These are phyloP conservation scores for Chenopodium quinoa DNA, from an alignment of 148 eudicot species.

Conservation along the genomic window DNA sequence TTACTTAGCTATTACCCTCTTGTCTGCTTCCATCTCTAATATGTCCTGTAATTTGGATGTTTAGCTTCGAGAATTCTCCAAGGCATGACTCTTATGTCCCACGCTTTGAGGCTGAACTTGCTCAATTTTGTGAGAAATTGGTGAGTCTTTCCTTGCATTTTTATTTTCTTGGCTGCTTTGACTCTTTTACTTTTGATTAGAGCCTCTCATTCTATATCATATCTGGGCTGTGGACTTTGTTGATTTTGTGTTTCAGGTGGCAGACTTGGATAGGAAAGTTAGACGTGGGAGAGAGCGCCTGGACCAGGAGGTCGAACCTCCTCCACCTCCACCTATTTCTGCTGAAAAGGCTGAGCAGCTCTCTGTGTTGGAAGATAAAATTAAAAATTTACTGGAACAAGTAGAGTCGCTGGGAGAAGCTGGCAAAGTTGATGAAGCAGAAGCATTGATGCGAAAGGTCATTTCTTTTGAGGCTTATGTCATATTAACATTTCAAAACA, in stretches of 20 bases:
- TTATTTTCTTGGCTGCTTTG: background rate
- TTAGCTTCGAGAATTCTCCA: conserved; percentile 85
- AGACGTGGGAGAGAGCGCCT: conserved; percentile 96
- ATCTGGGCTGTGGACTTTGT: conserved; percentile 9
- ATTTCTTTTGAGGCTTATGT: background rate
- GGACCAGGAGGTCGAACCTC: conserved; percentile 84
- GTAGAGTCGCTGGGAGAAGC: conserved; percentile 95
- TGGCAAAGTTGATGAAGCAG: conserved; percentile 99
- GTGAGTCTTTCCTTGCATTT: conserved; percentile 38
- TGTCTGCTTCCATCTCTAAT: conserved; percentile 13
- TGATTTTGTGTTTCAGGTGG: conserved; percentile 45
- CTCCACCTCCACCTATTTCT: conserved; percentile 82
- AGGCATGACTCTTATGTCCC: conserved; percentile 84
- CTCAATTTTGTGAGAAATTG: conserved; percentile 91
- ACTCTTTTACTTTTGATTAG: background rate
- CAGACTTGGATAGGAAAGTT: conserved; percentile 85
- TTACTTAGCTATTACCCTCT: background rate
- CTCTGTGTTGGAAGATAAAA: conserved; percentile 83
- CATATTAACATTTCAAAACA: background rate
- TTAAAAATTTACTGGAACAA: conserved; percentile 84
- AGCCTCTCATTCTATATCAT: background rate
- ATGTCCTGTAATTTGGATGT: conserved; percentile 20
- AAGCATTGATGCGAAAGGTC: conserved; percentile 99
- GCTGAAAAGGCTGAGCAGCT: conserved; percentile 93
- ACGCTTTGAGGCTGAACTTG: conserved; percentile 89